These are phyloP conservation scores for Omphalea diandra DNA, from an alignment of 441 rosid genomes.

Conservation along the genomic window DNA sequence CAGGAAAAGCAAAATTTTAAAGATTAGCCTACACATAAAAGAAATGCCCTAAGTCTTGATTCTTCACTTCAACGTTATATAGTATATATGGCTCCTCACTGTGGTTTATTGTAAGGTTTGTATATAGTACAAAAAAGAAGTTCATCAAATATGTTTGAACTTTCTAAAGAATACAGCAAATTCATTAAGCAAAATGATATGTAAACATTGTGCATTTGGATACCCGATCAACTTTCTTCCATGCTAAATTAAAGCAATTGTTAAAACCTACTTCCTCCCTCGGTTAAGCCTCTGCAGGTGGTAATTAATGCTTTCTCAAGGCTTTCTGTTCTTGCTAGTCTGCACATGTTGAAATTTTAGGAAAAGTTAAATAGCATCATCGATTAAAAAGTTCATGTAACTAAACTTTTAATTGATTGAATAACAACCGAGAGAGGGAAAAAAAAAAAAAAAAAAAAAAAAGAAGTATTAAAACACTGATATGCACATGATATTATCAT, in stretches of 20 bases:
- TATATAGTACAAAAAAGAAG: not conserved
- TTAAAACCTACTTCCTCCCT: conserved; percentile 42
- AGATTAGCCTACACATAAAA: no score
- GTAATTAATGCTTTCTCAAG: conserved; percentile 67
- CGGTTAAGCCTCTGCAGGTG: conserved; percentile 67
- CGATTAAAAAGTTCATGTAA: not conserved
- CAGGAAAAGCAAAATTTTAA: not conserved
- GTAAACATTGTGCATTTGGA: not conserved
- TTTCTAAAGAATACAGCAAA: not conserved
- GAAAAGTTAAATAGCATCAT: not conserved
- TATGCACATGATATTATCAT: conserved; percentile 26
- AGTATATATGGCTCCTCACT: not conserved
- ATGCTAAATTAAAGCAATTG: no score
- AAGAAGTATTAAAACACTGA: not conserved
- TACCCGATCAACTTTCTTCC: not conserved
- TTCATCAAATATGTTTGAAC: not conserved
- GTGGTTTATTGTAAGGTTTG: not conserved
- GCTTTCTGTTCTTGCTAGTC: conserved; percentile 43
- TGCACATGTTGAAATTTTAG: conserved; percentile 29
- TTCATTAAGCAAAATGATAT: not conserved
- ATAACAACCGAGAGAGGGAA: not conserved
- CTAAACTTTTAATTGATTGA: not conserved
- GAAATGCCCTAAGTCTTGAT: not conserved
- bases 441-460: no score
- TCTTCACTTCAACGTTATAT: not conserved